Conservation (phyloP, 257 asterid genomes). For the Jaltomata sinuosa region DNA sequence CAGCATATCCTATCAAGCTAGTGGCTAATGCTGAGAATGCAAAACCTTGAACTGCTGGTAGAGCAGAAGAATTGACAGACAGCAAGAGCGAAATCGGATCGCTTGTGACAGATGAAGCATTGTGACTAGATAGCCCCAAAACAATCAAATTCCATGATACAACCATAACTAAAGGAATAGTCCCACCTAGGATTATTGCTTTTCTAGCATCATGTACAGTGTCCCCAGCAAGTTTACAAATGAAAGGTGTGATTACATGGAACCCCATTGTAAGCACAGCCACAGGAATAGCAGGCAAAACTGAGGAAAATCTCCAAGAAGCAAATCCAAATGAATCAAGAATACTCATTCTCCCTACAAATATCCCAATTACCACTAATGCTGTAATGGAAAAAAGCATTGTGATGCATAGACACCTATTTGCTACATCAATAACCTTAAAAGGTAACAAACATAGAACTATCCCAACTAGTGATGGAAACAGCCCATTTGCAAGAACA, state of each 20-base stretch:
- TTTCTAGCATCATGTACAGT: slow-evolving; percentile 22
- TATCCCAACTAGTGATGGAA: slow-evolving; percentile 18
- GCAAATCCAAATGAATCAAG: slow-evolving; percentile 16
- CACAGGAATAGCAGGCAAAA: slow-evolving; percentile 31
- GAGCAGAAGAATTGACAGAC: slow-evolving; percentile 24
- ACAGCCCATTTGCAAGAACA: slow-evolving; percentile 18
- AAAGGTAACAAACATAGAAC: slow-evolving; percentile 15
- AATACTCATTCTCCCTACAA: slow-evolving; percentile 23
- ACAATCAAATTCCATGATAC: slow-evolving; percentile 25
- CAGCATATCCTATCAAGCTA: slow-evolving; percentile 31
- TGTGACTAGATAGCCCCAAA: slow-evolving; percentile 25
- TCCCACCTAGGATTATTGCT: slow-evolving; percentile 26
- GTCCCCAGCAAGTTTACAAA: slow-evolving; percentile 31
- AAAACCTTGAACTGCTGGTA: slow-evolving; percentile 27
- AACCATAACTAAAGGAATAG: slow-evolving; percentile 26
- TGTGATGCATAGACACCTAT: slow-evolving; percentile 19
- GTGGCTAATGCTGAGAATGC: slow-evolving; percentile 33
- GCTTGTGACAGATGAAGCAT: slow-evolving; percentile 1
- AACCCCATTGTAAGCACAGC: slow-evolving; percentile 34
- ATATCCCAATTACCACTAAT: slow-evolving; percentile 16
- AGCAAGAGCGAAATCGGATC: slow-evolving; percentile 29
- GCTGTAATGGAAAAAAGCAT: slow-evolving; percentile 26
- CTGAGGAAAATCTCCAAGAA: slow-evolving; percentile 21
- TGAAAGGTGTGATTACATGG: slow-evolving; percentile 30
- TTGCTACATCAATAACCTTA: slow-evolving; percentile 18